Evolutionary conservation across 2,329 filamentous ascomycete species (phyloP).

Genomic region (Diaporthe velutina): DNA sequence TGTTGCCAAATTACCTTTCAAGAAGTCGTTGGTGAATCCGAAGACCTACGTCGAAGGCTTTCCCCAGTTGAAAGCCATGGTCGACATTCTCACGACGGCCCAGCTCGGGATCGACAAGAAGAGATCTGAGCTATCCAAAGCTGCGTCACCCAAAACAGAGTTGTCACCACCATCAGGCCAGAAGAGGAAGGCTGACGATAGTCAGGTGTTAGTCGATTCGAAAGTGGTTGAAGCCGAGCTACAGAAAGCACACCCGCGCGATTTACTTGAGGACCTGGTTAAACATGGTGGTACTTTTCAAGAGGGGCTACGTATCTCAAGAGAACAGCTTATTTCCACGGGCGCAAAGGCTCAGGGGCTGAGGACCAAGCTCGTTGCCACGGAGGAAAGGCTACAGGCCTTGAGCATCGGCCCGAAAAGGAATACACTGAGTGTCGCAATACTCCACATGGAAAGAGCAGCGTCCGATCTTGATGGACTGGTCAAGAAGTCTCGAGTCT

Average conservation of each 20-base stretch:
- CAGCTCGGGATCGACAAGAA: not conserved
- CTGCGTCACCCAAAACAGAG: too few relatives aligned
- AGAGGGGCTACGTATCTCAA: not conserved
- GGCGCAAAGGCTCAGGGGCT: not conserved
- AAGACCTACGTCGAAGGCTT: not conserved
- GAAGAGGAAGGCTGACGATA: conserved; percentile 5
- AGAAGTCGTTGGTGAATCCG: conserved; percentile 3
- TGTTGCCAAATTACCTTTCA: not conserved
- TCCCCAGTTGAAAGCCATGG: not conserved
- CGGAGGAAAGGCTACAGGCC: not conserved
- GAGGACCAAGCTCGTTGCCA: not conserved
- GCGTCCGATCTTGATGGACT: not conserved
- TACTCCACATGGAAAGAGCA: too few relatives aligned
- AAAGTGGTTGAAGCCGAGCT: not conserved
- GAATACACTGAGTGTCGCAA: not conserved
- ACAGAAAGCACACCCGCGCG: not conserved
- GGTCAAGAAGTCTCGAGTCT: not conserved
- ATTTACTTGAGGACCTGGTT: not conserved
- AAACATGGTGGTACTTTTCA: not conserved
- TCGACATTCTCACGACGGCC: not conserved
- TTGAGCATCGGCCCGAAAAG: not conserved
- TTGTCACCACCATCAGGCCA: not conserved
- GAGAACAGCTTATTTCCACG: not conserved
- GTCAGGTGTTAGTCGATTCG: not conserved
- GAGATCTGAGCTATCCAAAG: not conserved